Evolutionary conservation across 306 rosid genomes (phyloP).

Genomic region (Vachellia collinsii): DNA sequence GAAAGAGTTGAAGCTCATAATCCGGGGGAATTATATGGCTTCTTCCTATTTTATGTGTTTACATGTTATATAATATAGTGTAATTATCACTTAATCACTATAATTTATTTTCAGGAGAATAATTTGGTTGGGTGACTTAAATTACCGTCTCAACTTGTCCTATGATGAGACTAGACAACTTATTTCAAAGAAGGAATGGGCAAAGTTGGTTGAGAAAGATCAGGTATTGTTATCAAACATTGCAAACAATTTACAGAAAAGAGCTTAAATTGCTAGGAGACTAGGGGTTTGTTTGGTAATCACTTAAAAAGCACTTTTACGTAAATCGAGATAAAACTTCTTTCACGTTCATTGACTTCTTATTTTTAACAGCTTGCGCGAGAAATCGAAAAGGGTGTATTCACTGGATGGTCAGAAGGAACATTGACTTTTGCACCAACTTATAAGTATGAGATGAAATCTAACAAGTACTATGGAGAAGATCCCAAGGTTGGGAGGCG

Average conservation of each 20-base stretch:
- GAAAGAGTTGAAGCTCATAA: neutral
- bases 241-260: neutral
- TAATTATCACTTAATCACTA: slow-evolving; percentile 3
- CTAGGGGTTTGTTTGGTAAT: slow-evolving; percentile 15
- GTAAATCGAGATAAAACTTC: no score
- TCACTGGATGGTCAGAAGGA: neutral
- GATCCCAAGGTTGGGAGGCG: neutral
- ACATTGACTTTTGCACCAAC: neutral
- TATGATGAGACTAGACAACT: slow-evolving; percentile 69
- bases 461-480: neutral
- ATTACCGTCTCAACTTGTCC: slow-evolving; percentile 85
- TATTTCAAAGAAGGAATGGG: slow-evolving; percentile 70
- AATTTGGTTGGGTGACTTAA: slow-evolving; percentile 94
- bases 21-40: neutral
- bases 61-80: slow-evolving; percentile 10
- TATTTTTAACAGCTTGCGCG: neutral
- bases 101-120: slow-evolving; percentile 67
- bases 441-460: neutral
- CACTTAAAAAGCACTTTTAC: no score
- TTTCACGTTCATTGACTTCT: slow-evolving; percentile 1
- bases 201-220: slow-evolving; percentile 74
- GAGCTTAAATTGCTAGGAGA: neutral
- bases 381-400: neutral
- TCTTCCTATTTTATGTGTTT: neutral
- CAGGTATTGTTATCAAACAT: slow-evolving; percentile 57